Evolutionary conservation across 257 asterid genomes (phyloP), one percentile per base, ranked within the genome.

Genomic region (Gardenia jasminoides): DNA sequence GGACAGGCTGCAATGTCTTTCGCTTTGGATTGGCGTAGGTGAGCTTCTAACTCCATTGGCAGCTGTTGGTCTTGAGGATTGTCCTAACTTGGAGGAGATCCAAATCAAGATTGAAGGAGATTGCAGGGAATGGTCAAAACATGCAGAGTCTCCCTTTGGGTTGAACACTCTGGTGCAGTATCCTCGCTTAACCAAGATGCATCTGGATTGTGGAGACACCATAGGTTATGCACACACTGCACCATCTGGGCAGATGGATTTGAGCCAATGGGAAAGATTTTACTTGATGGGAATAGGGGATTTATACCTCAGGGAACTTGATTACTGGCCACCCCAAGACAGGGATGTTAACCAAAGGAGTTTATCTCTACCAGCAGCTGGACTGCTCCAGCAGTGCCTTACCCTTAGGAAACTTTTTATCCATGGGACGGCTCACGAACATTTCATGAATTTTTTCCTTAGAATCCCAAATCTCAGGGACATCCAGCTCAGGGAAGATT

Each of bases 311-410:
- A 78, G 46, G 1, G 96, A 96, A 83, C 92, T 96, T 7, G 96
- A 96, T 72, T 96, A 93, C 79, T 93, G 98, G 98, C 95, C 91
- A 1, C 98, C 98, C 4, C 97, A 93, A 76, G 99, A 96, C 69
- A 78, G 94, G 87, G 98, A 92, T 78, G 91, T 93, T 19, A 96
- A 93, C 77, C 97, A 89, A 83, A 91, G 97, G 89, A 87, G 96
- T 64, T 80, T 93, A 22, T 87, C 96, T 3, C 90, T 90, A 54
- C 98, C 99, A 0, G 97, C 98, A 15, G 90, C 97, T 15, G 97
- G 97, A 58, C 83, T 90, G 83, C 87, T 93, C 68, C 93, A 82
- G 64, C 91, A 82, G 66, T 91, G 97, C 70, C 31, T 66, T 31
- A 81, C 86, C 16, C 87, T 96, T 2, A 80, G 99, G 84, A 93